Evolutionary conservation across 169 alveolate genomes (phyloP).

Genomic region (Plasmodium inui): DNA sequence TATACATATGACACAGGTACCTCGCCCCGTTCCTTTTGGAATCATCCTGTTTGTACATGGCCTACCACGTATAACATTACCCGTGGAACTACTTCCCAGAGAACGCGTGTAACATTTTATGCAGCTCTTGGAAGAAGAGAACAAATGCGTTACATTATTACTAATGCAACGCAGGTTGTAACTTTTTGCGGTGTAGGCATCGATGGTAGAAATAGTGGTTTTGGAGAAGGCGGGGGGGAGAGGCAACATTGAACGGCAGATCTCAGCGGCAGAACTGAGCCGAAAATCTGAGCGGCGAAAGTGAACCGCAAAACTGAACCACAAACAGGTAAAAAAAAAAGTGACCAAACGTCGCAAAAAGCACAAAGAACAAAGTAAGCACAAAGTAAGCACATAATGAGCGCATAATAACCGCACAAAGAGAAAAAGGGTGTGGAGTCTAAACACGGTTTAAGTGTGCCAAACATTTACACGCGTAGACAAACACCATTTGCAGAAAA

Average conservation of each 20-base stretch:
- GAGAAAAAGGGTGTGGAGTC: slow-evolving; percentile 21
- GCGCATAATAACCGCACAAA: background rate
- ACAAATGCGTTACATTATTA: background rate
- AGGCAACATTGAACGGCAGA: background rate
- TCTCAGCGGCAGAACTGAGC: background rate
- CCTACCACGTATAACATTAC: background rate
- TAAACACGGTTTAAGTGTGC: background rate
- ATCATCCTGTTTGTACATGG: background rate
- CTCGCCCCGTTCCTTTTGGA: background rate
- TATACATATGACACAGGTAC: background rate
- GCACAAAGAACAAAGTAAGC: background rate
- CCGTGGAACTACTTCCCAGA: background rate
- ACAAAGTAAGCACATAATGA: background rate
- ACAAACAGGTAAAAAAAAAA: background rate
- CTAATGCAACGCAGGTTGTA: background rate
- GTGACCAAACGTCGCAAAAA: background rate
- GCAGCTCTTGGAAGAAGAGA: background rate
- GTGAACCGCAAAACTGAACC: background rate
- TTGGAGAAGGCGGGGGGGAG: background rate
- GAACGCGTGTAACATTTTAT: background rate
- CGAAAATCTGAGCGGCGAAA: background rate
- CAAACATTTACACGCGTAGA: background rate
- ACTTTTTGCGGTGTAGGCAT: background rate
- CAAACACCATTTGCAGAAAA: slow-evolving; percentile 15
- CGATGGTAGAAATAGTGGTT: background rate